Percentiles rank a stretch among this genome's conserved stretches.
Conservation (phyloP, 768 basidiomycete genomes). For the Suillus luteus region DNA sequence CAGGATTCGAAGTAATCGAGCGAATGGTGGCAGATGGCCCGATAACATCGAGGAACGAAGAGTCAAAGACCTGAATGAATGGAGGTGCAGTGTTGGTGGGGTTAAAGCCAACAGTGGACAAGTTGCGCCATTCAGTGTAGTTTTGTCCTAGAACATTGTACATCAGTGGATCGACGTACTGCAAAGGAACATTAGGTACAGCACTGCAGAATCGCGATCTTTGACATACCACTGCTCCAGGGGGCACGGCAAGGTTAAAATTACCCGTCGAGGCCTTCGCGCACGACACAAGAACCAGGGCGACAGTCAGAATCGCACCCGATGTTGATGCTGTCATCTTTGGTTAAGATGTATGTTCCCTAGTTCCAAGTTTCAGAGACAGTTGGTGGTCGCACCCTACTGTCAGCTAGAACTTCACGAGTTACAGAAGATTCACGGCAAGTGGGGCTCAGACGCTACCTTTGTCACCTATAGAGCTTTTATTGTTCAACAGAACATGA, state of each 20-base stretch:
- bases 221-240: conserved; percentile 23
- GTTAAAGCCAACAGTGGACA: conserved; percentile 52
- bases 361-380: background rate
- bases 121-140: conserved; percentile 38
- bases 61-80: conserved; percentile 59
- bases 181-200: background rate
- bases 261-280: background rate
- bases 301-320: conserved; percentile 5
- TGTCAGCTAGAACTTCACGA: background rate
- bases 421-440: background rate
- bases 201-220: background rate
- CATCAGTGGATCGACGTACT: conserved; percentile 53
- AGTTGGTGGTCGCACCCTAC: background rate
- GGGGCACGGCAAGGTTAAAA: conserved; percentile 14
- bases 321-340: conserved; percentile 12
- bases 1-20: conserved; percentile 58
- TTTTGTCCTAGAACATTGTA: conserved; percentile 54
- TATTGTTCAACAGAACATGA: conserved; percentile 7
- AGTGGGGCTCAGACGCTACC: background rate
- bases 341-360: background rate
- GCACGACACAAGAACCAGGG: conserved; percentile 5
- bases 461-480: conserved; percentile 5
- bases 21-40: conserved; percentile 59
- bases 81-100: conserved; percentile 60
- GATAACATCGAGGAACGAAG: conserved; percentile 58